Percentiles rank a stretch among this genome's conserved stretches.
Evolutionary conservation across 2,329 filamentous ascomycete species (phyloP).

Genomic region (Berkeleyomyces rouxiae): DNA sequence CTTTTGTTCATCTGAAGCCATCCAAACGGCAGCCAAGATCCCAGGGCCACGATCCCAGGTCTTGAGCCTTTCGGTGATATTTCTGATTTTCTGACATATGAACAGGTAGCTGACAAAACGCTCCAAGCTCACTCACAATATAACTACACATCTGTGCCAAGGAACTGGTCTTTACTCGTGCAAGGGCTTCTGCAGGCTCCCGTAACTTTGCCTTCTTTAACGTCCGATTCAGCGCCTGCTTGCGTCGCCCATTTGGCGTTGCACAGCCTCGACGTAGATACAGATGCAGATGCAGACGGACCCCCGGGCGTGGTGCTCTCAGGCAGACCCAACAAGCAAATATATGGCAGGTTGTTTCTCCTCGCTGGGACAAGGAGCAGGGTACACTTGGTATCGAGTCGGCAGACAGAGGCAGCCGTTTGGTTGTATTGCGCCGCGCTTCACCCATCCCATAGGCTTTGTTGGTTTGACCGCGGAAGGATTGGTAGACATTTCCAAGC

Average conservation of each 20-base stretch:
- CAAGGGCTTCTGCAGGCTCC: too few relatives aligned
- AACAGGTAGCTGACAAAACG: not conserved
- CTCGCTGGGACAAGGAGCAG: too few relatives aligned
- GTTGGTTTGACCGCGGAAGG: not conserved
- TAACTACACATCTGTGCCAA: too few relatives aligned
- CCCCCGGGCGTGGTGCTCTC: not conserved
- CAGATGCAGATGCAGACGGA: not conserved
- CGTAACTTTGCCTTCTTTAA: not conserved
- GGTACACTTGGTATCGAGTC: too few relatives aligned
- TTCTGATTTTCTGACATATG: not conserved
- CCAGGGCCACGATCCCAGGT: not conserved
- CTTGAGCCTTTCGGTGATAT: not conserved
- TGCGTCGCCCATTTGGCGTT: not conserved
- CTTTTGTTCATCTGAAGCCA: not conserved
- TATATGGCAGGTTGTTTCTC: too few relatives aligned
- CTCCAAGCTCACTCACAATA: too few relatives aligned
- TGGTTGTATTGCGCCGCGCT: too few relatives aligned
- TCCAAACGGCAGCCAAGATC: not conserved
- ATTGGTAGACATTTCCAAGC: not conserved
- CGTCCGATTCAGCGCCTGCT: not conserved
- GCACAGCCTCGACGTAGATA: not conserved
- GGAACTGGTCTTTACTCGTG: too few relatives aligned
- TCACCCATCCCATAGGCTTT: too few relatives aligned
- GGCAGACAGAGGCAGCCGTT: too few relatives aligned
- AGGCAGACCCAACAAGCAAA: too few relatives aligned